Base-by-base conservation (phyloP, 192 early-diverging fungal genomes). In the Podila horticola region DNA sequence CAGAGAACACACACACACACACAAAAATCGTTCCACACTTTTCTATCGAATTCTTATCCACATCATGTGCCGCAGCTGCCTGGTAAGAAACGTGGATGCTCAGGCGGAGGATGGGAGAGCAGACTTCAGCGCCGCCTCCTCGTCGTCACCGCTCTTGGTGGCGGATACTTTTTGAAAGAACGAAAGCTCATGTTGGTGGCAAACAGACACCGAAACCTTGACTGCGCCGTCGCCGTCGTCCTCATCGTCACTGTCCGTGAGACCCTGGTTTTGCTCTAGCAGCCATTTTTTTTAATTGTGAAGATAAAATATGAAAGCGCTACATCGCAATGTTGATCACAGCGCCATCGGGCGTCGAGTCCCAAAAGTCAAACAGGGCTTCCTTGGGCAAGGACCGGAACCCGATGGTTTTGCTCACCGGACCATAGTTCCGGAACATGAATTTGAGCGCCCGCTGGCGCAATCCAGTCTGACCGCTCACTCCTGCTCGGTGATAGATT, bases 341-440 rank as follows among this genome's bases (percentile, higher is more conserved):
- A 5, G 84, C 84, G 12, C 79, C 82, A 57, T 85, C 84, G 12
- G 89, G 90, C 22, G 90, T 83, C 55, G 72, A 74, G 52, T 93
- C 90, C 87, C 87, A 91, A 60, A 93, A 86, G 34, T 91, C 86
- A 65, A 84, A 83, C 34, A 93, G 58, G 15, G 86, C 84, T 6
- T 85, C 85, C 33, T 82, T 76, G 11, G 87, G 86, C 52, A 93
- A 63, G 15, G 72, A 62, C 13, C 88, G 74, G 57, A 91, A 93
- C 2, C 85, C 90, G 3, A 60, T 57, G 2, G 89, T 91, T 58
- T 86, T 86, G 36, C 84, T 84, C 24, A 93, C 89, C 22, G 74
- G 81, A 22, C 91, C 91, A 83, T 89, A 93, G 57, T 90, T 84
- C 15, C 75, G 68, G 65, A 89, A 86, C 66, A 93, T 90, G 71